These are phyloP conservation scores for Neurospora terricola DNA, from an alignment of 495 filamentous ascomycete species.

Conservation along the genomic window DNA sequence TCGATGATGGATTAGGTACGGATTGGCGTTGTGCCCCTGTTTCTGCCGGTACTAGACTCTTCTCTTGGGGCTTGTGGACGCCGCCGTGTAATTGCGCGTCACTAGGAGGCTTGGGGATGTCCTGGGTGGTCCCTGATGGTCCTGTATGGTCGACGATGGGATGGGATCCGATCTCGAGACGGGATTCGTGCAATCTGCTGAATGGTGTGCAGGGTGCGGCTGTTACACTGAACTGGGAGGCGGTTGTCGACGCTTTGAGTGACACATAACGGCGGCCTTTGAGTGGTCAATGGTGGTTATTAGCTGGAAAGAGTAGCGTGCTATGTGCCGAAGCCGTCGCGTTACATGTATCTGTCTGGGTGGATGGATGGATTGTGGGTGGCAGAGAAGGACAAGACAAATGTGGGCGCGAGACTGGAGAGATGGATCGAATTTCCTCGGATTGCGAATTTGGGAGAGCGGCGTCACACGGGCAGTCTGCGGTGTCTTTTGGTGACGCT, in stretches of 20 bases:
- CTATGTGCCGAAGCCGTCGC: background rate
- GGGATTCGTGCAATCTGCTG: background rate
- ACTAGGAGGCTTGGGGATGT: background rate
- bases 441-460: background rate
- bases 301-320: background rate
- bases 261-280: constrained; percentile 12
- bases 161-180: background rate
- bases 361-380: background rate
- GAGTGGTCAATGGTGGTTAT: constrained; percentile 13
- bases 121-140: background rate
- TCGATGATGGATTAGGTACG: background rate
- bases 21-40: background rate
- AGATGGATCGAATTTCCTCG: background rate
- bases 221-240: constrained; percentile 1
- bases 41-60: background rate
- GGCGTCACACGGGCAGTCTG: background rate
- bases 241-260: constrained; percentile 2
- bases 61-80: background rate
- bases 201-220: background rate
- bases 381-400: background rate
- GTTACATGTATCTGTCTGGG: background rate
- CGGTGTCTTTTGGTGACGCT: background rate
- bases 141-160: background rate
- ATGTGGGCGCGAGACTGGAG: background rate
- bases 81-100: background rate